Evolutionary conservation across 2,329 filamentous ascomycete genomes (phyloP), one percentile per base, ranked within the genome.

Genomic region (Trichoderma asperellum): DNA sequence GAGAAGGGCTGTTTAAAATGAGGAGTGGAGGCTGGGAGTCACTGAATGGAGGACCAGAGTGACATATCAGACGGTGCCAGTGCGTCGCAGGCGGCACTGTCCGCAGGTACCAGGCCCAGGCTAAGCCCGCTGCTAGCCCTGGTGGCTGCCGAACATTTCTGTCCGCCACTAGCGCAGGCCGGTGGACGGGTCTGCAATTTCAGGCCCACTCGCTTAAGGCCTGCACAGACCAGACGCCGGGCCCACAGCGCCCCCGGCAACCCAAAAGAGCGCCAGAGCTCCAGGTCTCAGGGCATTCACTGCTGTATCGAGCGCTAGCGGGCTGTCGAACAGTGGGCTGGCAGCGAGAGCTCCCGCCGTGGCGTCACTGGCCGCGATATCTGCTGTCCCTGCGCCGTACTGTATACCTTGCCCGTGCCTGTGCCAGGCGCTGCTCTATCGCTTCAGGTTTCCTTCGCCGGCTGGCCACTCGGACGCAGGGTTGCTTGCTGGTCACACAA

Each of bases 171-270:
- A 73, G 70, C 66, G 69, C 70, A 66, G 64, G 70, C 68, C 65
- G 32, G 73, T 71, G 60, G 70, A 64, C 60, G 70, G 65, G 70
- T 63, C 71, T 70, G 72, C 68, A 74, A 74, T 73, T 73, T 74
- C 72, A 64, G 70, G 56, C 73, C 74, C 73, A 75, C 73, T 75
- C 71, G 73, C 73, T 75, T 74, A 74, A 72, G 40, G 56, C 63
- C 61, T 62, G 71, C 72, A 71, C 71, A 69, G 72, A 70, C 68
- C 71, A 68, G 62, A 18, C 21, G 59, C 43, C 64, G 34, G 62
- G 53, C 32, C 68, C 61, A 70, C 62, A 56, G 35, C 43, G 56
- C 55, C 60, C 67, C 63, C 63, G 37, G 62, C 68, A 70, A 67
- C 68, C 68, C 43, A 70, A 49, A 56, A 21, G 18, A 34, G 29